Evolutionary conservation across 768 basidiomycete species (phyloP).

Genomic region (Termitomyces sp.): DNA sequence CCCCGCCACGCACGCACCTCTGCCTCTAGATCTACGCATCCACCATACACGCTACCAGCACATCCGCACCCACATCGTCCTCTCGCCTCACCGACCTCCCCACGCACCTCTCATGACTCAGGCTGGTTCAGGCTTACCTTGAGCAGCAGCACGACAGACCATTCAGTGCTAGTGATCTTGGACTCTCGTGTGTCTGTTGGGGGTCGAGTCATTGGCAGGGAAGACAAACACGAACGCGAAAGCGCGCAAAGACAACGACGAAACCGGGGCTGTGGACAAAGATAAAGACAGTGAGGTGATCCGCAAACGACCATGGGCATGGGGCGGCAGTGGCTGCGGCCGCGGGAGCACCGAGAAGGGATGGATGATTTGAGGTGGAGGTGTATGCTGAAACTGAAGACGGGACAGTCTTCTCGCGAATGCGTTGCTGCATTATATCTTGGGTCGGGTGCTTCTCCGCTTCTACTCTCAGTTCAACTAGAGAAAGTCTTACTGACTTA

Average conservation of each 20-base stretch:
- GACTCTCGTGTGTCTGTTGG: constrained; percentile 39
- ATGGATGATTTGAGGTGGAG: constrained; percentile 88
- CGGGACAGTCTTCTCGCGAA: constrained; percentile 84
- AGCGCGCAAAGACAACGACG: no score
- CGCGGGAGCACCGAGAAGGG: constrained; percentile 55
- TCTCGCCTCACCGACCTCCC: constrained; percentile 51
- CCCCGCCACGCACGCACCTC: constrained; percentile 14
- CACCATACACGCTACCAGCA: no score
- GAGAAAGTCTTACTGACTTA: no score
- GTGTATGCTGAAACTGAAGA: constrained; percentile 89
- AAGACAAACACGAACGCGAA: no score
- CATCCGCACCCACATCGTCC: no score
- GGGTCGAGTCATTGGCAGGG: no score
- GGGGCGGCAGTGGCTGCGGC: constrained; percentile 48
- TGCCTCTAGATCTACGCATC: constrained; percentile 39
- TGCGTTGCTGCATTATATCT: constrained; percentile 72
- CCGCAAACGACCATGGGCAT: constrained; percentile 58
- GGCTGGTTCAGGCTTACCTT: constrained; percentile 84
- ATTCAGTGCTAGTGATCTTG: no score
- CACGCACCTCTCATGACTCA: constrained; percentile 66
- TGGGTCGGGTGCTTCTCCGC: no score
- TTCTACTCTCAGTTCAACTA: no score
- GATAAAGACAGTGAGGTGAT: no score
- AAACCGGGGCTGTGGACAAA: no score
- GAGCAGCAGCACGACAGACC: constrained; percentile 66